These are phyloP conservation scores for Paraphoma sp. DNA, from an alignment of 2,329 filamentous ascomycete genomes.

Conservation along the genomic window DNA sequence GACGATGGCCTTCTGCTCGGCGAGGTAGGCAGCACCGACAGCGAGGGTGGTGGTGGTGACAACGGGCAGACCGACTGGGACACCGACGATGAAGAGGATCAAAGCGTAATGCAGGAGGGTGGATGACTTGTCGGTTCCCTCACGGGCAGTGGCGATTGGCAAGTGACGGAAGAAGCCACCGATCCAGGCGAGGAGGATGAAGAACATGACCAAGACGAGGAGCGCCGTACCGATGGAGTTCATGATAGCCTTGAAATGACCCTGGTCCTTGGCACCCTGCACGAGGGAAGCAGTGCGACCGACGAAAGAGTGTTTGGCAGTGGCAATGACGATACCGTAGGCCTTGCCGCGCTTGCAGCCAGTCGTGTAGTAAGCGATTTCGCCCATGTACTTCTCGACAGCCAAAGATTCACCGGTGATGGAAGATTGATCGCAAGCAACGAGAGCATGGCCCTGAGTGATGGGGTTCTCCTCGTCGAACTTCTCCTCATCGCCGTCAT, in stretches of 20 bases:
- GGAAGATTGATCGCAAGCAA: slow-evolving; percentile 79
- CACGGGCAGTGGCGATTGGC: slow-evolving; percentile 64
- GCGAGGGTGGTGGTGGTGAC: slow-evolving; percentile 80
- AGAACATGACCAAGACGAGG: slow-evolving; percentile 78
- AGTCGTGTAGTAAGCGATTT: slow-evolving; percentile 78
- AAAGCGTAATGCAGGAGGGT: slow-evolving; percentile 60
- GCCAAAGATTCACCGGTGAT: slow-evolving; percentile 83
- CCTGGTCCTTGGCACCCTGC: slow-evolving; percentile 76
- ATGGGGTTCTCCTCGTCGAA: slow-evolving; percentile 60
- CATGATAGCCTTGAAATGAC: slow-evolving; percentile 75
- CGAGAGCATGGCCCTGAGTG: slow-evolving; percentile 69
- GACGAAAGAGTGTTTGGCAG: slow-evolving; percentile 76
- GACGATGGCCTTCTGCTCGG: slow-evolving; percentile 79
- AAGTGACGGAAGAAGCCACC: slow-evolving; percentile 79
- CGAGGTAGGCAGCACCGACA: slow-evolving; percentile 78
- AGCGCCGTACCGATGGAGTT: slow-evolving; percentile 78
- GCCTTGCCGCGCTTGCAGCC: slow-evolving; percentile 83
- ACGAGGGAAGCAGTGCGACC: slow-evolving; percentile 77
- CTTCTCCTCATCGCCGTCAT: slow-evolving; percentile 66
- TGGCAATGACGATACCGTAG: slow-evolving; percentile 71
- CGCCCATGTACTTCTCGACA: slow-evolving; percentile 80
- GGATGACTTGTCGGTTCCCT: slow-evolving; percentile 60
- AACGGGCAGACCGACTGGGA: slow-evolving; percentile 78
- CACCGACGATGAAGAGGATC: slow-evolving; percentile 74
- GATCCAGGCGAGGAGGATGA: slow-evolving; percentile 77